Base-by-base conservation (phyloP, 2,329 filamentous ascomycete genomes). In the Nothophoma quercina region DNA sequence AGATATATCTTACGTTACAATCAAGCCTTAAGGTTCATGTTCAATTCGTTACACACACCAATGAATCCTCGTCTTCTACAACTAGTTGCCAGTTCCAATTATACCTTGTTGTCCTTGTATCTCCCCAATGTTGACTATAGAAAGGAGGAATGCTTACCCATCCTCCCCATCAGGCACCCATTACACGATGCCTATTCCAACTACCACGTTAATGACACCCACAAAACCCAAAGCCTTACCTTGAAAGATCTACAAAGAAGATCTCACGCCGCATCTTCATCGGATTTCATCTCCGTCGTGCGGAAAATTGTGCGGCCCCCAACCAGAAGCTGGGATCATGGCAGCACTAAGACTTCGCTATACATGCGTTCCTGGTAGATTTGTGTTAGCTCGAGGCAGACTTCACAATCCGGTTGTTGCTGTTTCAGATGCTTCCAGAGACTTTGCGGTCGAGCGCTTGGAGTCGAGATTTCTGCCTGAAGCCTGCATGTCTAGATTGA, bases 361-460 rank as follows among this genome's bases (percentile, higher is more conserved):
- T 30, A n/a, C 35, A 40, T 23, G 30, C 35, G 23, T 26, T 15
- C 42, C 30, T 33, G 18, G 23, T 26, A 22, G 8, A 23, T 10
- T n/a, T 22, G 10, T 28, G 15, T 19, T 38, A 34, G 38, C 21
- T 33, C 30, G 16, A 53, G 43, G 38, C 23, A 36, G 25, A 53
- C 16, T 38, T 16, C 5, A 33, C 12, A 12, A 32, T 22, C 18
- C 32, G 9, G 13, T 47, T 53, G 36, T 26, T 32, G 9, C 2
- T 25, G 23, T 40, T 34, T 40, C 18, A 51, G 32, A 29, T 15
- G 12, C 25, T 28, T 28, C n/a, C 9, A 44, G 13, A 33, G 19
- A 43, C 16, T 13, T n/a, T 32, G 21, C 8, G 7, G 26, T 12
- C 7, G 18, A 26, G 36, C 30, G 32, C 35, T 47, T 39, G 30